Evolutionary conservation across 176 grass and related monocot genomes (phyloP), one percentile per base, ranked within the genome.

Genomic region (Rhipidocladum racemiflorum): DNA sequence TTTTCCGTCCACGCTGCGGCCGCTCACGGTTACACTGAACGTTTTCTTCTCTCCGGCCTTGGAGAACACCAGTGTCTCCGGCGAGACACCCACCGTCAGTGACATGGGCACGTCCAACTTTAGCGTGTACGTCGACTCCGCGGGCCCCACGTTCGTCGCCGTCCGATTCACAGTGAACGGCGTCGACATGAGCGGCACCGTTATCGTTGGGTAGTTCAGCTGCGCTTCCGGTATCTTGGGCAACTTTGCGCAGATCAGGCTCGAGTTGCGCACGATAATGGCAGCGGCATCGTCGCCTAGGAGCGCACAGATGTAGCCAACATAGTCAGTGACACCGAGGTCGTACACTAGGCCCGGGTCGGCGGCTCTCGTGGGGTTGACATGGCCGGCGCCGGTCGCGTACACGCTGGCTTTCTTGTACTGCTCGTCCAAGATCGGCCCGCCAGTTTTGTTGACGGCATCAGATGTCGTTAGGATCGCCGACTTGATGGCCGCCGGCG

Each of bases 301-400:
- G 32, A 34, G 32, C 32, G 32, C 32, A 34, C 32, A 34, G 32
- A 34, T 34, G 32, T 34, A 34, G 32, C 32, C 32, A 34, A 3
- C 32, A 4, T 89, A 92, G 4, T 92, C 90, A 1, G 18, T 16
- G 14, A 55, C 57, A 4, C 48, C 1, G 57, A 89, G 11, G 76
- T 91, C 50, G 25, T 91, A 94, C 2, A 93, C 85, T 1, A 90
- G 67, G 3, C 91, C 88, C 0, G 88, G 91, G 32, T 88, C 42
- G 3, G 80, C 7, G 3, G 82, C 85, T 56, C 18, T 79, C 4
- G n/a, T 2, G 0, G 82, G 78, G 56, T 90, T 81, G 13, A 90
- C 85, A 27, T 90, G 88, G 20, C 82, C 91, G n/a, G 88, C 67
- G n/a, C 88, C 91, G 8, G 66, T 57, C 0, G 55, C 25, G 17